Evolutionary conservation across 805 yeast genomes (phyloP).

Genomic region (Metschnikowia reukaufii): DNA sequence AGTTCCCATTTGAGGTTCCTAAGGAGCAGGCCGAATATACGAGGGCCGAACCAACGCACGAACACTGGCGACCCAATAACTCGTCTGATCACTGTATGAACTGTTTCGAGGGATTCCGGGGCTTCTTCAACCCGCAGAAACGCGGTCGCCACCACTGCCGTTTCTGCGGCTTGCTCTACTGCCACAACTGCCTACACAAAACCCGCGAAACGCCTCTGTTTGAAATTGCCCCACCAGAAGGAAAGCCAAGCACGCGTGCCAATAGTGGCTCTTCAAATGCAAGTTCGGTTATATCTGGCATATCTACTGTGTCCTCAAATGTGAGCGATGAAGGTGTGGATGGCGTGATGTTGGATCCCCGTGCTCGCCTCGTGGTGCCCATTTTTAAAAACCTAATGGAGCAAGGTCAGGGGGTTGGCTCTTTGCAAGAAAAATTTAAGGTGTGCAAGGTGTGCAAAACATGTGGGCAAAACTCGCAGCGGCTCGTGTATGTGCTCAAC

Average conservation of each 20-base stretch:
- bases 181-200: conserved; percentile 27
- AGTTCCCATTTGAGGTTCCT: conserved; percentile 16
- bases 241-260: conserved; percentile 6
- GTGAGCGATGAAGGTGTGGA: conserved; percentile 8
- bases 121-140: conserved; percentile 28
- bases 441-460: conserved; percentile 21
- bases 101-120: conserved; percentile 37
- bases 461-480: conserved; percentile 20
- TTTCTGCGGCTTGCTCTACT: conserved; percentile 19
- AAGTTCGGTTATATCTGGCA: conserved; percentile 4
- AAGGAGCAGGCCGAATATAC: conserved; percentile 2
- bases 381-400: conserved; percentile 24
- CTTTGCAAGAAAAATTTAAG: conserved; percentile 16
- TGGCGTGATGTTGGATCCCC: conserved; percentile 18
- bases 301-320: conserved; percentile 3
- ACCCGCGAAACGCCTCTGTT: conserved; percentile 12
- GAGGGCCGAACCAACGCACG: conserved; percentile 46
- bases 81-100: conserved; percentile 43
- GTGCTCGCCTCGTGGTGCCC: conserved; percentile 40
- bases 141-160: conserved; percentile 21
- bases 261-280: conserved; percentile 14
- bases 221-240: conserved; percentile 13
- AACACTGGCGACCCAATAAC: conserved; percentile 53
- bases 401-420: conserved; percentile 5
- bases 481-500: conserved; percentile 31